Evolutionary conservation across 2,329 filamentous ascomycete genomes (phyloP), one percentile per base, ranked within the genome.

Genomic region (Gaeumannomyces tritici): DNA sequence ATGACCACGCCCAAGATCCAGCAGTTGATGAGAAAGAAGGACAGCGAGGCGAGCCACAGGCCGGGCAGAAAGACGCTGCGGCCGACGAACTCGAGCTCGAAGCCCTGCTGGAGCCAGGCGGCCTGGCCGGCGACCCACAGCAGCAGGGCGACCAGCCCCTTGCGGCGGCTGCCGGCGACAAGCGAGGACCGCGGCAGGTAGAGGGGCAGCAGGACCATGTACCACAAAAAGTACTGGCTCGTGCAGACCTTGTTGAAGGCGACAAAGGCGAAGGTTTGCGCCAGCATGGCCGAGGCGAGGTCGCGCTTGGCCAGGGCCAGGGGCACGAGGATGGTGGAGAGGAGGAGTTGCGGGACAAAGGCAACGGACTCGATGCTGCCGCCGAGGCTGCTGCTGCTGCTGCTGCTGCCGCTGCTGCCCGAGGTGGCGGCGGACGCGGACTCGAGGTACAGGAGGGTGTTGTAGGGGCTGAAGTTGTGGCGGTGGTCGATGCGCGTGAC

Each of bases 191-290:
- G 77, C 0, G 93, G 92, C 0, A 99, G 86, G 72, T 97, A 96
- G 60, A 97, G 87, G 0, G 95, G 95, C 3, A 98, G 79, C 68
- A 99, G 90, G 66, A 97, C 85, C 75, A 97, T 87, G 75, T 99
- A 98, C 95, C 95, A 99, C 60, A 99, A 83, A 74, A 99, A 99
- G 74, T 99, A 99, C 91, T 96, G 93, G 70, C 92, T 96, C 3
- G 95, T 99, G 81, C 93, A 98, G 65, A 99, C 95, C 78, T 99
- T 99, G 78, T 99, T 99, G 69, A 98, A 98, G 0, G 92, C 88
- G 4, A 98, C 95, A 74, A 99, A 99, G 0, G 93, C 91, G 75
- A 97, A 96, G 0, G 95, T 98, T 76, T 99, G 95, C 4, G 91
- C 91, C 65, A 98, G 83, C 90, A 98, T 93, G 6, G 90, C 88